Base-by-base conservation (phyloP, 371 early-diverging fungal genomes). In the Haplosporangium sp. region DNA sequence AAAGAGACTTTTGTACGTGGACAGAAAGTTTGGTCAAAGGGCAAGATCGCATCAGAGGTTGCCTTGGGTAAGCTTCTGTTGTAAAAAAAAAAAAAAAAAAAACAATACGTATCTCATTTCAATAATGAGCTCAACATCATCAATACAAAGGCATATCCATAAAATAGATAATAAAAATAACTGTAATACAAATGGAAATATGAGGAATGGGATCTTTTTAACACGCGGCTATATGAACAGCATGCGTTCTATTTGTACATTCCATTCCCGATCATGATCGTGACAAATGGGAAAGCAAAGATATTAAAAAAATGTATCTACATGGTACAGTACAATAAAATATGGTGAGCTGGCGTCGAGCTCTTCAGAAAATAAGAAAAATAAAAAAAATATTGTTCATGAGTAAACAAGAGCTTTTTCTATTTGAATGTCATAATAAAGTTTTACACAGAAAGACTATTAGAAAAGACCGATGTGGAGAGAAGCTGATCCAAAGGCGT, bases 1-100 rank as follows among this genome's bases (percentile, higher is more conserved):
- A 88, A 90, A 83, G 87, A 89, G 68, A 94, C 95, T 19, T 84
- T 92, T 64, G 86, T 94, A n/a, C 92, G 95, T 61, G 95, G 95
- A 4, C 82, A 86, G 4, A 84, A 83, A 44, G 93, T 89, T 37
- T 94, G 81, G 81, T 53, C 74, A 19, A 47, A 74, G 20, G 81
- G 81, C 53, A 66, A 71, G 59, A 47, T 73, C 69, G 39, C 71
- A 42, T 74, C 81, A 1, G 71, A 79, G 44, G 58, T 57, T 40
- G 65, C 81, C n/a, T 37, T 79, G 53, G 81, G 81, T 61, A 79
- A 74, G 59, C 74, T 79, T 39, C 39, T 79, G 53, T 45, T 79
- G 71, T 79, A 71, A 77, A 44, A 45, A 44, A 17, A 5, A 3
- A 17, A 17, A 11, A 39, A 60, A 39, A 39, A 39, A 38, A 15